These are phyloP conservation scores for Penicillium manginii DNA, from an alignment of 495 filamentous ascomycete genomes.

Conservation along the genomic window DNA sequence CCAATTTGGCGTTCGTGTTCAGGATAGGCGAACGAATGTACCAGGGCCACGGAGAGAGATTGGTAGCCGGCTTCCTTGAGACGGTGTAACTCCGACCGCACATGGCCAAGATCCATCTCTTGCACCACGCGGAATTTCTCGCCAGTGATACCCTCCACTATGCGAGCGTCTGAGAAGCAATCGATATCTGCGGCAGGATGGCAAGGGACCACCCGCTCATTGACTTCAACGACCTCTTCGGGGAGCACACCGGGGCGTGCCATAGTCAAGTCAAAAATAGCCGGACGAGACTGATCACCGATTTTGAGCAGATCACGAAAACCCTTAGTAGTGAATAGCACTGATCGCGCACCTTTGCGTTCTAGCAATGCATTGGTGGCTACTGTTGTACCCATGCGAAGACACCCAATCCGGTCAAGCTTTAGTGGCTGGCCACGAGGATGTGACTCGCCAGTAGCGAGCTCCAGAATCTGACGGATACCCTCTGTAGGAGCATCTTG, in stretches of 20 bases:
- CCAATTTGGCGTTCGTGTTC: slow-evolving; percentile 56
- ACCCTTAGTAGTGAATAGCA: slow-evolving; percentile 87
- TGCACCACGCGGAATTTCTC: slow-evolving; percentile 56
- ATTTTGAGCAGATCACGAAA: slow-evolving; percentile 92
- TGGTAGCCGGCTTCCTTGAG: slow-evolving; percentile 52
- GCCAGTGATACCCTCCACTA: slow-evolving; percentile 53
- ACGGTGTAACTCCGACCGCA: slow-evolving; percentile 46
- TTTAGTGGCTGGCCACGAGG: slow-evolving; percentile 82
- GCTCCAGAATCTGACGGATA: slow-evolving; percentile 85
- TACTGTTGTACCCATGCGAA: slow-evolving; percentile 89
- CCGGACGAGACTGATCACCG: slow-evolving; percentile 81
- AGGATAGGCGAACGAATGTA: slow-evolving; percentile 59
- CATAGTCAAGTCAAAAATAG: slow-evolving; percentile 83
- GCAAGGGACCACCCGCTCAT: slow-evolving; percentile 67
- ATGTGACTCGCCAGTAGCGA: slow-evolving; percentile 74
- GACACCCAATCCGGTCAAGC: slow-evolving; percentile 78
- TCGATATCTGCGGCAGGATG: slow-evolving; percentile 67
- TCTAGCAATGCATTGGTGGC: slow-evolving; percentile 92
- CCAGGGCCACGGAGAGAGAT: slow-evolving; percentile 56
- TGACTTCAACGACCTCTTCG: slow-evolving; percentile 73
- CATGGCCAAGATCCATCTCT: slow-evolving; percentile 39
- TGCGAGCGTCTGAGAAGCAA: slow-evolving; percentile 38
- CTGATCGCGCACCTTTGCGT: slow-evolving; percentile 91
- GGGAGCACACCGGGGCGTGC: slow-evolving; percentile 80
- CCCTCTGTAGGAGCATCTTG: slow-evolving; percentile 88